Evolutionary conservation across 352 stramenopile genomes (phyloP), one percentile per base, ranked within the genome.

Genomic region (Globisporangium camurandrum): DNA sequence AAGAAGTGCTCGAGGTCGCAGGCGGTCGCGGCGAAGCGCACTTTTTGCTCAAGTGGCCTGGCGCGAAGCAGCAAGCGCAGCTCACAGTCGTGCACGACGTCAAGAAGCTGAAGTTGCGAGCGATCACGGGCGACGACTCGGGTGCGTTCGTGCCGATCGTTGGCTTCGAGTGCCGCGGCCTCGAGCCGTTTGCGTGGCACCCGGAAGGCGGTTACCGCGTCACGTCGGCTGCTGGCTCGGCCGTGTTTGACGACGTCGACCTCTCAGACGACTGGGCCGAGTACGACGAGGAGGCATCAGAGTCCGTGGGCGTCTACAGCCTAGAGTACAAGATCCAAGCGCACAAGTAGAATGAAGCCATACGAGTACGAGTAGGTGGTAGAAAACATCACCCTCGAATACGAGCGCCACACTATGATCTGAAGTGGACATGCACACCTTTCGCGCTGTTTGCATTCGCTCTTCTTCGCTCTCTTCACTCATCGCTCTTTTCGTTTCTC

Each of bases 11-110:
- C 48, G 75, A 93, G 46, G 73, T 95, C 22, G 70, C 75, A 16
- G 82, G 82, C 31, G 78, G 82, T 12, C 73, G 82, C 34, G 76
- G 79, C 30, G 76, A 84, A 24, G 84, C 71, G 44, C 81, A 95
- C 44, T 95, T 93, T 33, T 59, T 83, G 46, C 69, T 95, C 56
- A 93, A 88, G 71, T 95, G 79, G 79, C 84, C 82, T 2, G 84
- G 84, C 41, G 69, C 83, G 22, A 88, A 75, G 50, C 92, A 92
- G 53, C 64, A 82, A 33, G 68, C 73, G 56, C 75, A 90, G 59
- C 67, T 95, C 54, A 90, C 77, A 39, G 79, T 95, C 30, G 67
- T 93, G 45, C 77, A 79, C 28, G 79, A 92, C 58, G 63, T 91
- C n/a, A 95, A 93, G 66, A 92, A 90, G 51, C 71, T 90, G 53